phyloP scores from a whole-genome alignment of 495 filamentous ascomycete species.

The Letharia lupina region DNA sequence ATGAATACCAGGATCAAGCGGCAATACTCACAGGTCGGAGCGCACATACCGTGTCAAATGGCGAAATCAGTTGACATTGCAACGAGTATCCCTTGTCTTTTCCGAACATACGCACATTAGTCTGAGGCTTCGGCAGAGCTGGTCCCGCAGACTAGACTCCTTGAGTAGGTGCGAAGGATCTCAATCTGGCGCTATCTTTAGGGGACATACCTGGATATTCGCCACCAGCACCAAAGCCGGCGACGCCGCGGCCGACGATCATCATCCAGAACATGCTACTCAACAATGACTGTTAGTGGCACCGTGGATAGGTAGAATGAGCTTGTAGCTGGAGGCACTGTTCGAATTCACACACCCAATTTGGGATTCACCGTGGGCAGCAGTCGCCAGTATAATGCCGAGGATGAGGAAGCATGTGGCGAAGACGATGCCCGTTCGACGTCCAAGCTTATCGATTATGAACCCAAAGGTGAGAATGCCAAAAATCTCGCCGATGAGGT shows the following conservation, averaged over 20 bases:
- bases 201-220: neutral
- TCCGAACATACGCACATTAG: slow-evolving; percentile 2
- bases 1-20: neutral
- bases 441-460: slow-evolving; percentile 3
- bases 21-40: neutral
- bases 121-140: slow-evolving; percentile 11
- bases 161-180: neutral
- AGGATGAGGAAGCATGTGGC: slow-evolving; percentile 8
- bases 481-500: slow-evolving; percentile 9
- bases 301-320: too few relatives aligned
- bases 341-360: neutral
- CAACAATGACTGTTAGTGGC: neutral
- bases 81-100: slow-evolving; percentile 1
- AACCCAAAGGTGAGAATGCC: slow-evolving; percentile 7
- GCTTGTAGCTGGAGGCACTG: too few relatives aligned
- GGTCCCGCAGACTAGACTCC: neutral
- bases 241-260: slow-evolving; percentile 43
- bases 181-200: neutral
- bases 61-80: slow-evolving; percentile 12
- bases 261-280: slow-evolving; percentile 31
- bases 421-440: slow-evolving; percentile 4
- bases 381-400: slow-evolving; percentile 8
- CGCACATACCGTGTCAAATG: neutral
- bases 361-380: neutral
- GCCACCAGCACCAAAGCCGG: slow-evolving; percentile 38